phyloP scores from a whole-genome alignment of 2,329 filamentous ascomycete genomes.

The Botryotinia convoluta region DNA sequence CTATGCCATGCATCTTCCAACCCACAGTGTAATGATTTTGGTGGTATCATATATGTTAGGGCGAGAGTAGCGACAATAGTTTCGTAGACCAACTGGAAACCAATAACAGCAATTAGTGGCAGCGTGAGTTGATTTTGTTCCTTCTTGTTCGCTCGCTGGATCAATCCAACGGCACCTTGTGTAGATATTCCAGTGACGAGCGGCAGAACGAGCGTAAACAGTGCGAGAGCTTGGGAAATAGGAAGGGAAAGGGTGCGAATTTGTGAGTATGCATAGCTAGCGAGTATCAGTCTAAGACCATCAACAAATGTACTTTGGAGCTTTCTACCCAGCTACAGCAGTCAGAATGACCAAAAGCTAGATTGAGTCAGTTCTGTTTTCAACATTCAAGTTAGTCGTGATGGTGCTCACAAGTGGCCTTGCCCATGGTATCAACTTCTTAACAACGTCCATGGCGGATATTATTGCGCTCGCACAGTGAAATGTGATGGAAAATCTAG shows the following conservation, averaged over 20 bases:
- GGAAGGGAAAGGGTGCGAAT: conserved; percentile 35
- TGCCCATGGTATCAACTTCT: conserved; percentile 24
- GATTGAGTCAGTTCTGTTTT: conserved; percentile 20
- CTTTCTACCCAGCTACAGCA: conserved; percentile 33
- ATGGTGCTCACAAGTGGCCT: conserved; percentile 31
- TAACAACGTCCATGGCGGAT: conserved; percentile 22
- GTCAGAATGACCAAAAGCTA: conserved; percentile 33
- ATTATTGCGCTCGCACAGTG: not conserved
- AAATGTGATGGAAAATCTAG: not conserved
- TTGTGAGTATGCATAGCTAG: conserved; percentile 35
- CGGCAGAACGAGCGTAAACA: conserved; percentile 36
- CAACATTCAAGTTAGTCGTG: not conserved
- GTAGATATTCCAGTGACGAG: conserved; percentile 35
- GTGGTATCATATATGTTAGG: conserved; percentile 35
- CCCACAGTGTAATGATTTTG: conserved; percentile 45
- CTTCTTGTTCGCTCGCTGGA: conserved; percentile 28
- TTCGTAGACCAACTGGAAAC: conserved; percentile 38
- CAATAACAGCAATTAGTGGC: conserved; percentile 35
- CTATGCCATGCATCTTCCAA: conserved; percentile 56
- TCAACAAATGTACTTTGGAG: not conserved
- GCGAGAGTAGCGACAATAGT: conserved; percentile 36
- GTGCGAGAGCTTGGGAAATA: conserved; percentile 34
- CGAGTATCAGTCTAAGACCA: conserved; percentile 12
- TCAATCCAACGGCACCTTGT: conserved; percentile 27
- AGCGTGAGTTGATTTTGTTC: conserved; percentile 32